Conservation (phyloP, 2,329 filamentous ascomycete species). For the Xylariaceae sp. region DNA sequence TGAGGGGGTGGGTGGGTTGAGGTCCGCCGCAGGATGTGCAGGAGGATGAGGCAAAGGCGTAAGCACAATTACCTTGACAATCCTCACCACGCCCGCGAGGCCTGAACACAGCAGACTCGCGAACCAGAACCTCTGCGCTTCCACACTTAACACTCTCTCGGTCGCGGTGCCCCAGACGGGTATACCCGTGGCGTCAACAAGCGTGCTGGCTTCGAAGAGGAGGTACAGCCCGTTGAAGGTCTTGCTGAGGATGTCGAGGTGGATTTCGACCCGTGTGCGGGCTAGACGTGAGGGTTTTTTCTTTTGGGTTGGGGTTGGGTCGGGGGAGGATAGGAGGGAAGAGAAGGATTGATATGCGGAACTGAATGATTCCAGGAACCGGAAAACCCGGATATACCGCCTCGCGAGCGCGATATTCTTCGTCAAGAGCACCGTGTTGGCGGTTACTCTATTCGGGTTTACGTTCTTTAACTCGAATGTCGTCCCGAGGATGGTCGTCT, state of each 20-base stretch:
- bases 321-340: conserved; percentile 17
- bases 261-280: conserved; percentile 30
- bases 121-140: conserved; percentile 68
- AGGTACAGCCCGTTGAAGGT: conserved; percentile 60
- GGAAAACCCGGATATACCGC: conserved; percentile 63
- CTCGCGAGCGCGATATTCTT: conserved; percentile 44
- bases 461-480: too few species aligned
- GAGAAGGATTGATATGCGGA: conserved; percentile 41
- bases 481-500: too few species aligned
- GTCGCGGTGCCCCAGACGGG: conserved; percentile 46
- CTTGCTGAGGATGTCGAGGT: conserved; percentile 51
- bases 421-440: too few species aligned
- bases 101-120: conserved; percentile 52
- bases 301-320: conserved; percentile 4
- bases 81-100: conserved; percentile 36
- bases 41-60: conserved; percentile 32
- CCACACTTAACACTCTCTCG: conserved; percentile 44
- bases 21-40: conserved; percentile 28
- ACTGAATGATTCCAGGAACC: conserved; percentile 57
- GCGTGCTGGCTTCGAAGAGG: conserved; percentile 58
- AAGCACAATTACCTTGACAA: too few species aligned
- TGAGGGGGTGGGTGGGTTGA: conserved; percentile 2
- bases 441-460: too few species aligned
- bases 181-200: conserved; percentile 47
- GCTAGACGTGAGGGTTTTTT: conserved; percentile 9